A percentile compares a stretch with the other conserved stretches of the same genome.
Conservation (phyloP, 371 early-diverging fungal species). For the Circinella umbellata region DNA sequence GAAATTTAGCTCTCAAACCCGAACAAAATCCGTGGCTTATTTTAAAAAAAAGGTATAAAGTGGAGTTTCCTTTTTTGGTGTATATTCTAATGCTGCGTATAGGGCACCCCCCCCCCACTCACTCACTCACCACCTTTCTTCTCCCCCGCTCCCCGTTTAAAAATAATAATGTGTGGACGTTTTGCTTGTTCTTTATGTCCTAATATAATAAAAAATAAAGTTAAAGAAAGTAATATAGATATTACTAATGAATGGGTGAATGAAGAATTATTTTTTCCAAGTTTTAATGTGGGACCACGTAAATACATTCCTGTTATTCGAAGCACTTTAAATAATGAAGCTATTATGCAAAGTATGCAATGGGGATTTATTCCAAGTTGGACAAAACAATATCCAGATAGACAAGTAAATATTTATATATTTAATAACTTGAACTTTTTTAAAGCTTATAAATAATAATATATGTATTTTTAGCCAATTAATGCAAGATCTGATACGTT, state of each 20-base stretch:
- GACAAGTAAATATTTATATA: too few relatives aligned
- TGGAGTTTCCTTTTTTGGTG: too few relatives aligned
- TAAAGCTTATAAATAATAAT: too few relatives aligned
- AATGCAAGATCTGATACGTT: constrained; percentile 77
- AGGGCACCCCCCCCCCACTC: too few relatives aligned
- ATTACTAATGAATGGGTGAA: constrained; percentile 43
- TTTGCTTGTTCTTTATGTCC: constrained; percentile 39
- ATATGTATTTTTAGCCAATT: constrained; percentile 38
- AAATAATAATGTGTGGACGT: constrained; percentile 46
- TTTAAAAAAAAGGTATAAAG: too few relatives aligned
- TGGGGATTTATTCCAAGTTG: constrained; percentile 73
- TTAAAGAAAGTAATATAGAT: constrained; percentile 38
- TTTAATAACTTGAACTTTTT: too few relatives aligned
- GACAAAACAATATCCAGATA: constrained; percentile 47
- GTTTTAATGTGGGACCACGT: constrained; percentile 69
- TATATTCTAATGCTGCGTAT: too few relatives aligned
- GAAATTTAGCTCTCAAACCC: too few relatives aligned
- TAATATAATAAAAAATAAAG: constrained; percentile 32
- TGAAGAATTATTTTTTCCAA: constrained; percentile 44
- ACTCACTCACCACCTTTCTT: too few relatives aligned
- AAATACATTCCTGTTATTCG: constrained; percentile 60
- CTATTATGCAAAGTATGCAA: constrained; percentile 57
- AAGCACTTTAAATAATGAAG: constrained; percentile 23
- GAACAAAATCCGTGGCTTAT: too few relatives aligned
- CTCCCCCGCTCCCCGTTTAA: background rate